Base-by-base conservation (phyloP, 345 rosid species). In the Firmiana major region DNA sequence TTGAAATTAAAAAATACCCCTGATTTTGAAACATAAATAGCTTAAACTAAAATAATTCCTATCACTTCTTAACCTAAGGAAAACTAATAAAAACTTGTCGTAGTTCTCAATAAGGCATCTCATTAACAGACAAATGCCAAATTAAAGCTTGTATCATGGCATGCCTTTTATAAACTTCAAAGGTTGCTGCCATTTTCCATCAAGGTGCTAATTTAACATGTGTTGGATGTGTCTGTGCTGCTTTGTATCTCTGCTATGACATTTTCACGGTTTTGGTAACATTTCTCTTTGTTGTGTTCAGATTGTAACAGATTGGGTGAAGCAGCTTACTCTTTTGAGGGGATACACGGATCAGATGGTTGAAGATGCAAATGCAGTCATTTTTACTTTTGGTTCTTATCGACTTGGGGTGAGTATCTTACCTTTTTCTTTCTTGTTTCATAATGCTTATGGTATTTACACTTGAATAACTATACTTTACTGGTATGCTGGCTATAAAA, bases 341-440 rank as follows among this genome's bases (percentile, higher is more conserved):
- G 91, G 95, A 8, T 89, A 86, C 84, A 82, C 89, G 0, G 91
- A 89, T 79, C 93, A 88, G 71, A 89, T 88, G 91, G 90, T 89
- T 84, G 93, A 91, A 75, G 92, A 89, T 75, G 93, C 95, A 21
- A 91, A 89, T 83, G 95, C 95, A 36, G 70, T 86, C 11, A 84
- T 91, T 55, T 87, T 88, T 62, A 91, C 95, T 59, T 91, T 91
- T 77, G 95, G 95, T 51, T 91, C 95, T 77, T 91, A 86, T 79
- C 83, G 88, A 11, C 91, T 91, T 66, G 95, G 95, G 87, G 95
- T 91, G 73, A 77, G 86, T 58, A 43, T 75, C 10, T 57, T 48
- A 6, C 19, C 7, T 64, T 62, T 74, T 9, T 51, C 4, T 59
- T 70, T 73, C 17, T 63, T 80, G 66, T 63, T 69, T 48, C n/a